Percentiles rank a stretch among this genome's conserved stretches.
Evolutionary conservation across 202 grass and related monocot species (phyloP).

Genomic region (Zoysia matrella): DNA sequence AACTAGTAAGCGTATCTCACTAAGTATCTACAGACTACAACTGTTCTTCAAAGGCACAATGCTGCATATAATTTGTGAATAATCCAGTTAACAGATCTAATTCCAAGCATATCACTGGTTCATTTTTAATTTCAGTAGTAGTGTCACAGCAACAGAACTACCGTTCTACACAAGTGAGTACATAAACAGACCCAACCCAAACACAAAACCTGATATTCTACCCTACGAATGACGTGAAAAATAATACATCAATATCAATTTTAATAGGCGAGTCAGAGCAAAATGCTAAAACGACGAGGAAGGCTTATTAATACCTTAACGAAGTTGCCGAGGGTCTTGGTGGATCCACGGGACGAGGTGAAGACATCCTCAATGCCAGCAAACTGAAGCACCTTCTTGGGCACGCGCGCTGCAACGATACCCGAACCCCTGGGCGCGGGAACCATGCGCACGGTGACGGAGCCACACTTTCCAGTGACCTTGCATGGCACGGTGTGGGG

Average conservation of each 20-base stretch:
- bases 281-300: neutral
- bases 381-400: too few species aligned
- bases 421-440: too few species aligned
- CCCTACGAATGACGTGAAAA: neutral
- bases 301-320: conserved; percentile 61
- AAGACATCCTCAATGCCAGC: too few species aligned
- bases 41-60: too few species aligned
- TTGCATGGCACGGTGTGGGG: conserved; percentile 76
- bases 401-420: too few species aligned
- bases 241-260: too few species aligned
- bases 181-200: neutral
- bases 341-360: too few species aligned
- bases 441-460: too few species aligned
- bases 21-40: neutral
- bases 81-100: neutral
- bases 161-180: too few species aligned
- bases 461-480: conserved; percentile 4
- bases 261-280: too few species aligned
- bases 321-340: conserved; percentile 55
- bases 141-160: neutral
- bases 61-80: too few species aligned
- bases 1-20: neutral
- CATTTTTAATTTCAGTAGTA: neutral
- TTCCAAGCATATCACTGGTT: neutral
- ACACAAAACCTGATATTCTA: neutral